These are phyloP conservation scores for Boletus reticulatus DNA, from an alignment of 768 basidiomycete genomes.

Conservation along the genomic window DNA sequence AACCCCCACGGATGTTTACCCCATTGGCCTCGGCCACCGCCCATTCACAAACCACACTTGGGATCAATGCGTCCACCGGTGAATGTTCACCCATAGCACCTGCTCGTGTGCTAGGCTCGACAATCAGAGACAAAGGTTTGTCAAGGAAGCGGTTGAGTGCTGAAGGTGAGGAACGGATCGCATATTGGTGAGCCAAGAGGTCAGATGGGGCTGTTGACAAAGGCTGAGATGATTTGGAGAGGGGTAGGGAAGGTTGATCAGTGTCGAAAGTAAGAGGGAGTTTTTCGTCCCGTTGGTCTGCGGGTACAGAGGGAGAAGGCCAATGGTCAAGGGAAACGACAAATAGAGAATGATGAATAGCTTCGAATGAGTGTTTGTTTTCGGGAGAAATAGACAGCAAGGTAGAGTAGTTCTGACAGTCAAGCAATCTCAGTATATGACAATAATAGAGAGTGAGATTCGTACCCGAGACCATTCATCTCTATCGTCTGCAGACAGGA, in stretches of 20 bases:
- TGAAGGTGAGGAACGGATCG: conserved; percentile 63
- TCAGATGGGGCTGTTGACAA: conserved; percentile 16
- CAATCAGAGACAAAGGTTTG: conserved; percentile 77
- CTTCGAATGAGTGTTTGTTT: conserved; percentile 60
- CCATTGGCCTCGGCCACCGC: conserved; percentile 45
- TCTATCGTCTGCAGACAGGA: conserved; percentile 76
- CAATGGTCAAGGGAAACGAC: conserved; percentile 79
- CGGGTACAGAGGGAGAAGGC: conserved; percentile 37
- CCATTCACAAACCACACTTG: conserved; percentile 84
- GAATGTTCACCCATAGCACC: conserved; percentile 91
- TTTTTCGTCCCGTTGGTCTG: conserved; percentile 12
- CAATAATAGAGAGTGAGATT: background rate
- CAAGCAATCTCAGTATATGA: background rate
- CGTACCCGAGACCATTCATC: conserved; percentile 79
- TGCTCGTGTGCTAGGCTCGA: conserved; percentile 82
- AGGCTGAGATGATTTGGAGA: conserved; percentile 7
- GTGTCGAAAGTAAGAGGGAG: conserved; percentile 37
- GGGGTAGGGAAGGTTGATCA: conserved; percentile 3
- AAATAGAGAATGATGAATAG: conserved; percentile 74
- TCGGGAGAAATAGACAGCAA: conserved; percentile 63
- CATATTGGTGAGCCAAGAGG: conserved; percentile 73
- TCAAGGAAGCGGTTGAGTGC: conserved; percentile 87
- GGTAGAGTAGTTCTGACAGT: conserved; percentile 59
- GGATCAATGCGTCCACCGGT: conserved; percentile 85
- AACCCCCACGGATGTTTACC: conserved; percentile 41